These are phyloP conservation scores for Penicillium vulpinum DNA, from an alignment of 2,329 filamentous ascomycete species.

Conservation along the genomic window DNA sequence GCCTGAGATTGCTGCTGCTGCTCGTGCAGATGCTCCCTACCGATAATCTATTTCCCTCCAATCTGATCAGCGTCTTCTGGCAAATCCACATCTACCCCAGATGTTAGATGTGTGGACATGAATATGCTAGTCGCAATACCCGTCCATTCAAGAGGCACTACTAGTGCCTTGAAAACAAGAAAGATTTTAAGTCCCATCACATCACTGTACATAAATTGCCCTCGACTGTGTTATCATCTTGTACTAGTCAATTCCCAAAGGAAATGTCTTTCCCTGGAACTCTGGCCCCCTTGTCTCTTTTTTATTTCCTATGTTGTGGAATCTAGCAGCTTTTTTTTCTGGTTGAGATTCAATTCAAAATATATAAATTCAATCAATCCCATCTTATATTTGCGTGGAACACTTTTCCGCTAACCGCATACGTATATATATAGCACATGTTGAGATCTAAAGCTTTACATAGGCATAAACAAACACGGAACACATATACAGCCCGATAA, in stretches of 20 bases:
- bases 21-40: slow-evolving; percentile 91
- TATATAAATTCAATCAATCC: slow-evolving; percentile 5
- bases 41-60: slow-evolving; percentile 55
- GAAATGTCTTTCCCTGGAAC: slow-evolving; percentile 19
- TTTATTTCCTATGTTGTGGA: slow-evolving; percentile 30
- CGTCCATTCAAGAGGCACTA: slow-evolving; percentile 5
- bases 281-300: slow-evolving; percentile 25
- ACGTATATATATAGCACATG: background rate
- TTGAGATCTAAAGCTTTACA: background rate
- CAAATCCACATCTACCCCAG: background rate
- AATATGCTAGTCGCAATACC: slow-evolving; percentile 9
- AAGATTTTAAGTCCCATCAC: slow-evolving; percentile 17
- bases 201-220: slow-evolving; percentile 37
- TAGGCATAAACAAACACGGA: background rate
- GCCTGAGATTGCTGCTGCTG: slow-evolving; percentile 88
- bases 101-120: background rate
- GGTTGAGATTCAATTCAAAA: slow-evolving; percentile 13
- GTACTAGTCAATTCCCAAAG: slow-evolving; percentile 34
- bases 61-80: background rate
- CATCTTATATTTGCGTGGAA: background rate
- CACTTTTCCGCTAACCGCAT: background rate
- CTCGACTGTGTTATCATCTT: slow-evolving; percentile 29
- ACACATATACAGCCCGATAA: slow-evolving; percentile 12
- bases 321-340: slow-evolving; percentile 28
- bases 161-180: slow-evolving; percentile 20